Evolutionary conservation across 106 monocot species (phyloP).

Genomic region (Dioscorea alata): DNA sequence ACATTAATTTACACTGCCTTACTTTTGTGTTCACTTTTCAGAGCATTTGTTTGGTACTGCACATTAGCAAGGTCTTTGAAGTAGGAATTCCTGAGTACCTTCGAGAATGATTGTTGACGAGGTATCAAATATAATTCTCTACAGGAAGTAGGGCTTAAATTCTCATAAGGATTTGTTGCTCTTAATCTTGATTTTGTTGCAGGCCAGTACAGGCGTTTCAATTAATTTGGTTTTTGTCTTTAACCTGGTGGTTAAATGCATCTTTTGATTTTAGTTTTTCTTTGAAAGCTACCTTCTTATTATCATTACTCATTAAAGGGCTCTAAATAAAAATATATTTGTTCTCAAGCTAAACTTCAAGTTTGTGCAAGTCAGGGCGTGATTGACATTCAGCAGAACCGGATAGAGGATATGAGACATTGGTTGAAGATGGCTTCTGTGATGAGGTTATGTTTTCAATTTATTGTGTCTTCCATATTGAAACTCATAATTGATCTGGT

Average conservation of each 20-base stretch:
- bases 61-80: constrained; percentile 91
- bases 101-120: constrained; percentile 64
- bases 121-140: constrained; percentile 23
- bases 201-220: constrained; percentile 77
- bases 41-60: constrained; percentile 78
- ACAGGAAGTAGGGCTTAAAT: not conserved
- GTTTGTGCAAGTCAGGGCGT: no score
- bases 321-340: no score
- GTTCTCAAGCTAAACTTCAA: no score
- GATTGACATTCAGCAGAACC: no score
- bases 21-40: constrained; percentile 23
- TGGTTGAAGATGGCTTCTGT: no score
- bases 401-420: no score
- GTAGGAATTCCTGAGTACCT: constrained; percentile 78
- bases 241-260: constrained; percentile 60
- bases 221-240: constrained; percentile 75
- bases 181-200: constrained; percentile 11
- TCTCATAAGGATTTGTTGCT: not conserved
- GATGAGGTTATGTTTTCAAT: no score
- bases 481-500: no score
- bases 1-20: no score
- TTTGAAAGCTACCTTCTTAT: not conserved
- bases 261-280: not conserved
- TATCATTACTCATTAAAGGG: not conserved
- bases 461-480: no score